Percentiles rank a stretch among this genome's conserved stretches.
phyloP scores from a whole-genome alignment of 139 green algal genomes.

The Protoeuglena noctilucae region DNA sequence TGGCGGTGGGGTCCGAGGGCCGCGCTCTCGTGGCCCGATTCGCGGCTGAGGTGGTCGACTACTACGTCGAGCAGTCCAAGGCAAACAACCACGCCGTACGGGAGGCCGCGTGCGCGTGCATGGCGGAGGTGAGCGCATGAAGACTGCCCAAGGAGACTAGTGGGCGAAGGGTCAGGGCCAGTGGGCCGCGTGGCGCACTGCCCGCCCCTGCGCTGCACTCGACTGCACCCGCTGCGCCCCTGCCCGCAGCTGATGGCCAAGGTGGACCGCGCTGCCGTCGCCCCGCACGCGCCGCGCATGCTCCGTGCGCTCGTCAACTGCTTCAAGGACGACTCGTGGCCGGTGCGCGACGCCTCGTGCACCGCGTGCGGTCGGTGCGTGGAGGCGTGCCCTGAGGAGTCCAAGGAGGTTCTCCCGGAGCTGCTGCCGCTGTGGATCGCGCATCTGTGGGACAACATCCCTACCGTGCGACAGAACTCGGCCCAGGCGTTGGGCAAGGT shows the following conservation, averaged over 20 bases:
- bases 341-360: conserved; percentile 38
- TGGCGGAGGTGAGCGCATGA: too few relatives aligned
- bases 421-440: conserved; percentile 58
- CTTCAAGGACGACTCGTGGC: conserved; percentile 75
- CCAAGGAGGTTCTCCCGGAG: conserved; percentile 23
- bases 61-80: conserved; percentile 53
- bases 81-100: conserved; percentile 74
- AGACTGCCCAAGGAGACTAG: too few relatives aligned
- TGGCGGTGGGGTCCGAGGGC: conserved; percentile 41
- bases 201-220: too few relatives aligned
- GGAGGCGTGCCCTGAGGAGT: conserved; percentile 36
- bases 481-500: conserved; percentile 42
- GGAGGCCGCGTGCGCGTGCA: conserved; percentile 78
- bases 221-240: too few relatives aligned
- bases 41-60: conserved; percentile 34
- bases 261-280: conserved; percentile 38
- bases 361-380: conserved; percentile 30
- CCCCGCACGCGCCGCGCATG: conserved; percentile 41
- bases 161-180: too few relatives aligned
- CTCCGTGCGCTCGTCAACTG: conserved; percentile 44
- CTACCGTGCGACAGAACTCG: conserved; percentile 54
- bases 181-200: too few relatives aligned
- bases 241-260: conserved; percentile 75
- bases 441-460: conserved; percentile 81
- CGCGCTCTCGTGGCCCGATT: conserved; percentile 30